Percentiles rank a stretch among this genome's conserved stretches.
Evolutionary conservation across 169 alveolate species (phyloP).

Genomic region (Haemoproteus tartakovskyi): DNA sequence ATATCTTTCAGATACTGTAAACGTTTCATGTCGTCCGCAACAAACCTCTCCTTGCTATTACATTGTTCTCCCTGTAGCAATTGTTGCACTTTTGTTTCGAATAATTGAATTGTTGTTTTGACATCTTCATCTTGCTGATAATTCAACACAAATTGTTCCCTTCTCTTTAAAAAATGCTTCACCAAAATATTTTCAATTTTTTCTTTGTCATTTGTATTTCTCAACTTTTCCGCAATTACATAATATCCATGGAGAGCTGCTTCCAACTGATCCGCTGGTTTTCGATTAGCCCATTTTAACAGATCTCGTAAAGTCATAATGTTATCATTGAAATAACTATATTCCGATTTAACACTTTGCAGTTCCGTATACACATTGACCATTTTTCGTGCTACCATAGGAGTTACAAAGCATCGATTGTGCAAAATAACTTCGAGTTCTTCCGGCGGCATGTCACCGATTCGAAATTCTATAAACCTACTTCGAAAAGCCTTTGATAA

Average conservation of each 20-base stretch:
- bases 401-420: slow-evolving; percentile 93
- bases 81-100: too few species aligned
- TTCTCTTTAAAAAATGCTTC: slow-evolving; percentile 52
- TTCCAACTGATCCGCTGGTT: slow-evolving; percentile 79
- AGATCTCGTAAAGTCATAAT: slow-evolving; percentile 98
- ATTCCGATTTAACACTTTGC: slow-evolving; percentile 83
- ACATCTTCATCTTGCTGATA: slow-evolving; percentile 20
- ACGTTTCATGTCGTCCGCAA: slow-evolving; percentile 47
- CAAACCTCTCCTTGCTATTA: slow-evolving; percentile 2
- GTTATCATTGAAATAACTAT: slow-evolving; percentile 68
- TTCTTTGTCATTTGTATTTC: slow-evolving; percentile 86
- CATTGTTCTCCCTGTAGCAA: too few species aligned
- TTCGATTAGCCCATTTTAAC: slow-evolving; percentile 97
- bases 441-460: slow-evolving; percentile 89
- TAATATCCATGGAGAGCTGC: slow-evolving; percentile 90
- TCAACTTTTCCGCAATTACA: slow-evolving; percentile 91
- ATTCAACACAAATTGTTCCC: background rate
- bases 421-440: slow-evolving; percentile 92
- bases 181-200: slow-evolving; percentile 79
- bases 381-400: slow-evolving; percentile 90
- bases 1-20: slow-evolving; percentile 47
- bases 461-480: slow-evolving; percentile 94
- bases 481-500: slow-evolving; percentile 97
- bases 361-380: slow-evolving; percentile 90
- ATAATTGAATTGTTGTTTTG: too few species aligned